Evolutionary conservation across 164 flowering plant species (phyloP), one percentile per base, ranked within the genome.

Genomic region (Annona cherimola): DNA sequence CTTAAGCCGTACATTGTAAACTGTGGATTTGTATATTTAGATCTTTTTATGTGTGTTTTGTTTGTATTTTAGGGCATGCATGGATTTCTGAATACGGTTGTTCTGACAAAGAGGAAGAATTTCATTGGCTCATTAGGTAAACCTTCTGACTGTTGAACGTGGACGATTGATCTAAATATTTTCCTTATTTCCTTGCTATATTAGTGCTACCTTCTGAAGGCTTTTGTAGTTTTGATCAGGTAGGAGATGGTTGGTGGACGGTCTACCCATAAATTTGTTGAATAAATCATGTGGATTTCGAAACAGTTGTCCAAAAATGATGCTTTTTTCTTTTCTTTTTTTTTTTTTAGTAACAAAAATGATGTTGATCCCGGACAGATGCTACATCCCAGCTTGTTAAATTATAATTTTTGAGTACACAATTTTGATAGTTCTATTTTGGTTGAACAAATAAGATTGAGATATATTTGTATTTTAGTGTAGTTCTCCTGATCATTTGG

Each of bases 61-160:
- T 63, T 20, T 79, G 35, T 26, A 26, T 72, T 77, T 26, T 72
- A 95, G 99, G 99, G 65, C 98, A 96, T 88, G 99, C 98, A 41
- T 96, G 99, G 99, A 87, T 90, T 71, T 86, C 94, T 59, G 99
- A 96, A 68, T 96, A 70, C 86, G 99, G 99, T 45, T 96, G 97
- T 79, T 92, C 98, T 39, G 99, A 96, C 45, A 87, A 93, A 68
- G 87, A 92, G 82, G 96, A 93, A 77, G 95, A 93, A 79, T 96
- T 93, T 69, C 85, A 86, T 2, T 92, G 98, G 97, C 88, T 86
- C 69, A 86, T 93, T 79, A 92, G 93, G 98, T 96, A 79, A 16
- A 50, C 57, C 57, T 50, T 50, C 2, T 50, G 14, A 8, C 57
- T 50, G 57, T 50, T 50, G 57, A 50, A 6, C 57, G 2, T 50